Base-by-base conservation (phyloP, 2,329 filamentous ascomycete genomes). In the Cladophialophora carrionii region DNA sequence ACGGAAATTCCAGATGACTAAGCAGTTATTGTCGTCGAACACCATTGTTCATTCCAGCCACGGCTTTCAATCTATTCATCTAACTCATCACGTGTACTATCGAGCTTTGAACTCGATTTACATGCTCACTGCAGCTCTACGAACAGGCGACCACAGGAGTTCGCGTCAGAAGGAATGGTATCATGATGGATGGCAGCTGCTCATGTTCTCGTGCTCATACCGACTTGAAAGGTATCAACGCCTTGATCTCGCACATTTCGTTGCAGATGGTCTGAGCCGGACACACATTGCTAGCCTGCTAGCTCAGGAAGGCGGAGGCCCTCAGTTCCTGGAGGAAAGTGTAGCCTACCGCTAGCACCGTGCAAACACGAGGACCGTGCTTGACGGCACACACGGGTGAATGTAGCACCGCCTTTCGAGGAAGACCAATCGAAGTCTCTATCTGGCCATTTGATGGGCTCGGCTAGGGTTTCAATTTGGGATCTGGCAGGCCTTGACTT, bases 1-100 rank as follows among this genome's bases (percentile, higher is more conserved):
- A 26, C 24, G 20, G 37, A 51, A 43, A 63, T 58, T 49, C 61
- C 54, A 24, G n/a, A 14, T 63, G 61, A 63, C 61, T 63, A 54
- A 63, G 61, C 61, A 32, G 29, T 22, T 4, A 20, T 9, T 14
- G 9, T 31, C 29, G 8, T 31, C 29, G 29, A 8, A 31, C 6
- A 34, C 32, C 32, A 34, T 2, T 8, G 32, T 8, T 14, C 37
- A n/a, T 43, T 43, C 12, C 17, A n/a, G 14, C 37, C 14, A n/a
- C 17, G n/a, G 2, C 4, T 6, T 17, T 43, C 37, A 43, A 7
- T n/a, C 2, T 4, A n/a, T 43, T n/a, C 14, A 4, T 14, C 14
- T 14, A n/a, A 17, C 1, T 6, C 14, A 41, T n/a, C 4, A 17
- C 17, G 12, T 41, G 4, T 17, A 17, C 37, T 49, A 8, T 20